Evolutionary conservation across 176 grass and related monocot genomes (phyloP), one percentile per base, ranked within the genome.

Genomic region (Panicum miliaceum): DNA sequence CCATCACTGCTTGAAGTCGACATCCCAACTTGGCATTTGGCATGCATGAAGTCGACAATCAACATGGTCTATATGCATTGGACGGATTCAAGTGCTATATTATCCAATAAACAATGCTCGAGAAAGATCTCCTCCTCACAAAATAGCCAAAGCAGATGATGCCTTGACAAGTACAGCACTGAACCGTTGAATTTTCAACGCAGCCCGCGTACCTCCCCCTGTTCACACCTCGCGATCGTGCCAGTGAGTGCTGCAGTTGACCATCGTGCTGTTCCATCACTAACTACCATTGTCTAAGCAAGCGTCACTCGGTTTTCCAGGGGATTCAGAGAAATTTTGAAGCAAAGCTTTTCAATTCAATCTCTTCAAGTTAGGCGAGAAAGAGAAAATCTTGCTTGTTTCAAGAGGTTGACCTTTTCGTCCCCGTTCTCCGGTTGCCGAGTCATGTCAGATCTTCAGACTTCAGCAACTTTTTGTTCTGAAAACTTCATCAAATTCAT

Each of bases 121-220:
- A 7, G 14, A 8, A 13, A 29, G n/a, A 68, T 27, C 12, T 16
- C 12, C 20, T 26, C 1, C 0, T 46, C 2, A 11, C 20, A 73
- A 73, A 51, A 34, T 73, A 51, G 6, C 8, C 58, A 4, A 8
- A 3, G 9, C 36, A 32, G 45, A 53, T 37, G 4, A 25, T 13
- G 37, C 8, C 15, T 63, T 50, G 64, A 85, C 65, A 71, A 10
- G 54, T 20, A 71, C 75, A 71, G 29, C 41, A 63, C 53, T 79
- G 42, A 16, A 23, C 70, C 50, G 8, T 69, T 20, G 51, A 78
- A 64, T 35, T 53, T 13, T 27, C 66, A 47, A 73, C 40, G 12
- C 11, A 4, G 4, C 65, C 7, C 38, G 20, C n/a, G 22, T 9
- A 3, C 18, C 37, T 68, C 53, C 20, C 2, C 1, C 53, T 9